Percentiles rank a stretch among this genome's conserved stretches.
These are phyloP conservation scores for Eremothecium cymbalariae DNA, from an alignment of 1,139 yeast genomes.

Conservation along the genomic window DNA sequence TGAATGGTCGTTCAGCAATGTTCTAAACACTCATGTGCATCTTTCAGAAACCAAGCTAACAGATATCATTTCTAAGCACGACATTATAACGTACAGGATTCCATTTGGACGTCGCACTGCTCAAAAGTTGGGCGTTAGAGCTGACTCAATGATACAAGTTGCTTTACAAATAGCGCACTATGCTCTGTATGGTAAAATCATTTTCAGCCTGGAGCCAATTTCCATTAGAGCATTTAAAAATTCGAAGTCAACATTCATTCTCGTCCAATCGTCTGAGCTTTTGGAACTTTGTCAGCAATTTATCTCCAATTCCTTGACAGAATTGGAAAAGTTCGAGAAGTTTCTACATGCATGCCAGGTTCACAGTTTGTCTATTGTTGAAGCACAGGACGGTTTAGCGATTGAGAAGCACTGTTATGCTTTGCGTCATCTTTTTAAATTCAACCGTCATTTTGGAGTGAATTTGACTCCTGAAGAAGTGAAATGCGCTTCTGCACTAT, in stretches of 20 bases:
- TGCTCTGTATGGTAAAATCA: constrained; percentile 62
- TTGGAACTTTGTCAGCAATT: constrained; percentile 51
- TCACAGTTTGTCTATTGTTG: constrained; percentile 43
- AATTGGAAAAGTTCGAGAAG: constrained; percentile 24
- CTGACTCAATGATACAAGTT: constrained; percentile 62
- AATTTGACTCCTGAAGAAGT: constrained; percentile 35
- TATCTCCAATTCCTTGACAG: constrained; percentile 42
- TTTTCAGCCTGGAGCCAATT: constrained; percentile 63
- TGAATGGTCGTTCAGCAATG: constrained; percentile 44
- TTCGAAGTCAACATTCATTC: constrained; percentile 60
- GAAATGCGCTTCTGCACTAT: constrained; percentile 18
- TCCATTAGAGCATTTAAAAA: constrained; percentile 61
- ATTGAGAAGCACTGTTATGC: constrained; percentile 67
- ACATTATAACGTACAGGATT: constrained; percentile 40
- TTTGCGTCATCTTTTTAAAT: constrained; percentile 42
- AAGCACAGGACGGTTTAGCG: constrained; percentile 55
- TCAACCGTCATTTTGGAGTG: constrained; percentile 32
- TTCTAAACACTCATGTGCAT: constrained; percentile 42
- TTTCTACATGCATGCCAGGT: constrained; percentile 45
- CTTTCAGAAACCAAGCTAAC: constrained; percentile 69
- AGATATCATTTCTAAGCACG: constrained; percentile 66
- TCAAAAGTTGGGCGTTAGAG: constrained; percentile 44
- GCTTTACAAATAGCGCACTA: constrained; percentile 64
- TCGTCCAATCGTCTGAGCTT: constrained; percentile 51
- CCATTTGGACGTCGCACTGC: constrained; percentile 42